Base-by-base conservation (phyloP, 164 flowering plant genomes). In the Cinnamomum micranthum region DNA sequence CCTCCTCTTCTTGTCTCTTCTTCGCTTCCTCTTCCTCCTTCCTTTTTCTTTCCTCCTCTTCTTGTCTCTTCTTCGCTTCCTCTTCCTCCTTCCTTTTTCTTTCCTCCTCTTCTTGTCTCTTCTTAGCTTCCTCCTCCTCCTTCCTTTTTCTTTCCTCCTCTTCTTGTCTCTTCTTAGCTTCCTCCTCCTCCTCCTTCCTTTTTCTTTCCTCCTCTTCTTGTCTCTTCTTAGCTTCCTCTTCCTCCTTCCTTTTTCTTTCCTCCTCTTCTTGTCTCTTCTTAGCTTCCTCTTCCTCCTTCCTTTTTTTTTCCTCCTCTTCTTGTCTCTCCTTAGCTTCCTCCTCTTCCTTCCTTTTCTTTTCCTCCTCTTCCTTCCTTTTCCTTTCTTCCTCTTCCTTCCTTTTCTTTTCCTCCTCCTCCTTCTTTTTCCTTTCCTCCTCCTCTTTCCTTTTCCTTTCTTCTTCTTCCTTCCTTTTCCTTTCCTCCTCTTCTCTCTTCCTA, bases 11-110 rank as follows among this genome's bases (percentile, higher is more conserved):
- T 31, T 31, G 35, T 31, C 35, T 31, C 35, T 4, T 31, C 35
- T 31, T 31, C 5, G 35, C 35, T 31, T 31, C 35, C 35, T 31
- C 35, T 0, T 31, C 35, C 35, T 31, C 35, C 35, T 31, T 31
- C 33, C 65, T 64, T 58, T 58, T 74, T 52, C 47, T 25, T 65
- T 59, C 67, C 7, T 20, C 69, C 77, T 71, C 78, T 66, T 79
- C 76, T 55, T 68, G 76, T 69, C 31, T 73, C 58, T 22, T 72
- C 75, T 52, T 72, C 55, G n/a, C 62, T n/a, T 69, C 65, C 22
- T 66, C 64, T 33, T 75, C 71, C 50, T 62, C 58, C 55, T 76
- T 68, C 33, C 33, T 31, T 31, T 31, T 31, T 3, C 33, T 31
- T 31, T 31, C 33, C 35, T 31, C 35, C 35, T 31, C 35, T 31